Evolutionary conservation across 495 filamentous ascomycete species (phyloP), one percentile per base, ranked within the genome.

Genomic region (Daldinia vernicosa): DNA sequence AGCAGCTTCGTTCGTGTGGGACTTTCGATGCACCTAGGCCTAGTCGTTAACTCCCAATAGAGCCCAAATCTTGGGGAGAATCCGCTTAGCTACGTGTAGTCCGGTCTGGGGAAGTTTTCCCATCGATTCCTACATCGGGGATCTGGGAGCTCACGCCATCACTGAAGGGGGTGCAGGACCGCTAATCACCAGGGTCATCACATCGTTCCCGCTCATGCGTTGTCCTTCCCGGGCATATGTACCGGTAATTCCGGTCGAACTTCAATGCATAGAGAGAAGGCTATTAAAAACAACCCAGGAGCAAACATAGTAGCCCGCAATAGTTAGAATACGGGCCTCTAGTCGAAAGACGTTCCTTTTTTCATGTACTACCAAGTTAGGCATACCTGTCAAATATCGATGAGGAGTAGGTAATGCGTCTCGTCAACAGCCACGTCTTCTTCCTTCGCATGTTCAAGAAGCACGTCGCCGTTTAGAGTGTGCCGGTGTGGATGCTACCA

Each of bases 141-240:
- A 73, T 73, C 70, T 69, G 66, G 70, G 67, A 54, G 43, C 70
- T 73, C 66, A 68, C 61, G 70, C 70, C 70, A 73, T 69, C 57
- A 69, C 24, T 47, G 57, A 58, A 73, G 58, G 55, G 59, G 60
- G 50, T 72, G 70, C 70, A 72, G 40, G 55, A 45, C 65, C 52
- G 66, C 70, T 69, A 69, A 73, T 69, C 70, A 63, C 57, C 24
- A 73, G 66, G 70, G 70, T 57, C 35, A 69, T 73, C 70, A 69
- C 66, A 66, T 73, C 70, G 70, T 69, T 73, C 62, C 66, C 70
- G 70, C 70, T 69, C 70, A 69, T 73, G 70, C 70, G 70, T 73
- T 73, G 70, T 69, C 64, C 66, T 57, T 73, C 62, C 70, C 70
- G 70, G 70, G 57, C 70, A 69, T 73, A 69, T 73, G 70, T 53